These are phyloP conservation scores for Madurella fahalii DNA, from an alignment of 2,329 filamentous ascomycete genomes.

Conservation along the genomic window DNA sequence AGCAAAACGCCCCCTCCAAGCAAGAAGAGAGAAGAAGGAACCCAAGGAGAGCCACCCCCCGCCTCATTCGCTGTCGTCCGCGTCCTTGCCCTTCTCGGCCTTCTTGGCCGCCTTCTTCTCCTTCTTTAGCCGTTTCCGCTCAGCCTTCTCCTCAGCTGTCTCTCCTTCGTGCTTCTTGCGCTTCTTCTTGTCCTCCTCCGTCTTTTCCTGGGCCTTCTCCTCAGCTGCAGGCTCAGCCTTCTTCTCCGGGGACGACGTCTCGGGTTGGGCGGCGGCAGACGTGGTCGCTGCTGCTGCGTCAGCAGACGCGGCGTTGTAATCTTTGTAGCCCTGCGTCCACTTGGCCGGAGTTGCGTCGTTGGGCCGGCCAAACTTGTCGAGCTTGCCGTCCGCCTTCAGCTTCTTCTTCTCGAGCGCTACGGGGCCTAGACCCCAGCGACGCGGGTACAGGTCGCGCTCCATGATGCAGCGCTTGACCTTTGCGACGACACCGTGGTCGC, in stretches of 20 bases:
- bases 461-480: slow-evolving; percentile 99
- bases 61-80: slow-evolving; percentile 51
- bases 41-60: slow-evolving; percentile 43
- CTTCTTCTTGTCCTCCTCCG: slow-evolving; percentile 58
- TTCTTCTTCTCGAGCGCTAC: slow-evolving; percentile 98
- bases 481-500: slow-evolving; percentile 94
- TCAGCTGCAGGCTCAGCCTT: slow-evolving; percentile 13
- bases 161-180: slow-evolving; percentile 76
- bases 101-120: slow-evolving; percentile 59
- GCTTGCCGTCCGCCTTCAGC: slow-evolving; percentile 95
- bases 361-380: slow-evolving; percentile 92
- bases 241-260: slow-evolving; percentile 14
- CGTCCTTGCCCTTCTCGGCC: slow-evolving; percentile 37
- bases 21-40: slow-evolving; percentile 11
- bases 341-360: slow-evolving; percentile 92
- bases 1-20: slow-evolving; percentile 9
- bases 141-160: slow-evolving; percentile 63
- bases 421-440: slow-evolving; percentile 93
- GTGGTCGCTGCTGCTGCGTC: slow-evolving; percentile 36
- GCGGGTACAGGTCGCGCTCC: slow-evolving; percentile 96
- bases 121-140: slow-evolving; percentile 46
- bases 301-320: slow-evolving; percentile 63
- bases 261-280: slow-evolving; percentile 31
- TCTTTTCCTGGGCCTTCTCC: slow-evolving; percentile 14
- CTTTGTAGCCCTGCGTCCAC: slow-evolving; percentile 91